Percentiles rank a stretch among this genome's conserved stretches.
phyloP scores from a whole-genome alignment of 2,329 filamentous ascomycete species.

The Orbilia brochopaga region DNA sequence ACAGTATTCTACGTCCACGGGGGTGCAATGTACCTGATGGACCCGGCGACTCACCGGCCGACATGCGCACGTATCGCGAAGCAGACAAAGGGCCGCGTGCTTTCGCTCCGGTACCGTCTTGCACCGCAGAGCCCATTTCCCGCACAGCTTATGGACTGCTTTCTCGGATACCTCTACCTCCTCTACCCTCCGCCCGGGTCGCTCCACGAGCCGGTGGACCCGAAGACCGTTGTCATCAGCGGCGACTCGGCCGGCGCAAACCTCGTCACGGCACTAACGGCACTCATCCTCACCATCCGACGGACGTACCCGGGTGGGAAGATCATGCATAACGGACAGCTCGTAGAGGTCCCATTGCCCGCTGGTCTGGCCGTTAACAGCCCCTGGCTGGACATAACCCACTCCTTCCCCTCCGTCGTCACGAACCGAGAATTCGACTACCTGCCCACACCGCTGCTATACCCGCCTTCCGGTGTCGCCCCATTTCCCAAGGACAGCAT shows the following conservation, averaged over 20 bases:
- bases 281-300: slow-evolving; percentile 70
- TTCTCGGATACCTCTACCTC: slow-evolving; percentile 74
- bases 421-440: slow-evolving; percentile 68
- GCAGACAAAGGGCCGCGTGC: slow-evolving; percentile 69
- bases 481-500: slow-evolving; percentile 61
- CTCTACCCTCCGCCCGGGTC: slow-evolving; percentile 73
- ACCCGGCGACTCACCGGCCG: slow-evolving; percentile 71
- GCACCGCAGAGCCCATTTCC: slow-evolving; percentile 78
- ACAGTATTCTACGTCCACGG: slow-evolving; percentile 29
- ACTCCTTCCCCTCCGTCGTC: slow-evolving; percentile 59
- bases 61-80: slow-evolving; percentile 69
- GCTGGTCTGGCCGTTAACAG: slow-evolving; percentile 69
- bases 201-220: slow-evolving; percentile 69
- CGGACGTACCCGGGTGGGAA: slow-evolving; percentile 57
- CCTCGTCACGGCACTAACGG: slow-evolving; percentile 70
- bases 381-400: slow-evolving; percentile 75
- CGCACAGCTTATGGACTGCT: slow-evolving; percentile 72
- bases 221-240: slow-evolving; percentile 71
- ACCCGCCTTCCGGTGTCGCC: slow-evolving; percentile 54
- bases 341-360: slow-evolving; percentile 69
- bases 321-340: slow-evolving; percentile 68
- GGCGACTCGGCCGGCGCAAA: slow-evolving; percentile 81
- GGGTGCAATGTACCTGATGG: slow-evolving; percentile 63
- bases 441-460: slow-evolving; percentile 60
- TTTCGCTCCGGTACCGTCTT: slow-evolving; percentile 75